Conservation (phyloP, 306 rosid species). For the Glycine soja region DNA sequence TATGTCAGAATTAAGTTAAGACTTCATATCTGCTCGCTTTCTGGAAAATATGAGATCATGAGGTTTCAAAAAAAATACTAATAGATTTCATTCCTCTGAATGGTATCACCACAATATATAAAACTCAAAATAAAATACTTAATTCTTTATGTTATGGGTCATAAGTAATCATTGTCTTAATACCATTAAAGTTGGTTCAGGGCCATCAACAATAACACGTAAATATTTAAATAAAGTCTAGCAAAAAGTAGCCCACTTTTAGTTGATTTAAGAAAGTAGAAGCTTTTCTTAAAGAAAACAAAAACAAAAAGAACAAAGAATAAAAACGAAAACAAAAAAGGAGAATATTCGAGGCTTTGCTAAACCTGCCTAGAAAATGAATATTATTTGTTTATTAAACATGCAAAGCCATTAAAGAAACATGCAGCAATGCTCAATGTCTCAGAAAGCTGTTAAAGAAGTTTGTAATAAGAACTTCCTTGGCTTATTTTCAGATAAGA, state of each 20-base stretch:
- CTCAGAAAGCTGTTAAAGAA: background rate
- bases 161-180: too few relatives aligned
- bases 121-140: too few relatives aligned
- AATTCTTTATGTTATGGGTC: too few relatives aligned
- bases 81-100: too few relatives aligned
- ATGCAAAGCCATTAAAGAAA: background rate
- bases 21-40: too few relatives aligned
- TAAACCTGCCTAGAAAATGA: background rate
- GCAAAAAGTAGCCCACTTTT: background rate
- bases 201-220: too few relatives aligned
- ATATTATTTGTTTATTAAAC: background rate
- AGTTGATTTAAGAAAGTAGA: background rate
- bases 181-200: too few relatives aligned
- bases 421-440: background rate
- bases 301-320: too few relatives aligned
- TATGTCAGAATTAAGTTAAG: too few relatives aligned
- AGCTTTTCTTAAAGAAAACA: background rate
- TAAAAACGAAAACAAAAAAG: background rate
- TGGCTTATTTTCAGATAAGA: constrained; percentile 40
- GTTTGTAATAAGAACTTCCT: background rate
- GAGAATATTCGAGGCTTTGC: background rate
- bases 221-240: background rate
- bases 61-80: too few relatives aligned
- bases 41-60: too few relatives aligned
- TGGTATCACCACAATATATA: too few relatives aligned